Evolutionary conservation across 345 rosid species (phyloP).

Genomic region (Moringa oleifera): DNA sequence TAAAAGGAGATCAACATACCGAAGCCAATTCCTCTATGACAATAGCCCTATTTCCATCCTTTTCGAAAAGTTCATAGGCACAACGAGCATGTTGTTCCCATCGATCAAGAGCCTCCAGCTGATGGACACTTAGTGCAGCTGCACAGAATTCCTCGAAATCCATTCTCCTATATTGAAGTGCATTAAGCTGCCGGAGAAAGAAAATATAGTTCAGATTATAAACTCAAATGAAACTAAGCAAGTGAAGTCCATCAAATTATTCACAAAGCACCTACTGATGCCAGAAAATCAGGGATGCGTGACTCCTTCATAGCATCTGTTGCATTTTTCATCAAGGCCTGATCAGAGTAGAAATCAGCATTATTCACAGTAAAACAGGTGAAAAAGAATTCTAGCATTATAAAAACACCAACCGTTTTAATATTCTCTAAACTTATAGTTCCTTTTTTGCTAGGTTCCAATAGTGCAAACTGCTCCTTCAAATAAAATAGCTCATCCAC

Average conservation of each 20-base stretch:
- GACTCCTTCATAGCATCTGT: conserved; percentile 97
- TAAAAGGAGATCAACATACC: conserved; percentile 32
- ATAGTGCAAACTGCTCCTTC: conserved; percentile 75
- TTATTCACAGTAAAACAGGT: conserved; percentile 9
- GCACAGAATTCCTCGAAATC: conserved; percentile 96
- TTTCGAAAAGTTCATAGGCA: conserved; percentile 92
- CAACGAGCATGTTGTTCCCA: conserved; percentile 91
- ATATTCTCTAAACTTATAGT: conserved; percentile 69
- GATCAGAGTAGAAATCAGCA: conserved; percentile 14
- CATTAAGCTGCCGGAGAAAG: conserved; percentile 51
- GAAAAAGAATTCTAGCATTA: conserved; percentile 9
- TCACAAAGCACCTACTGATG: conserved; percentile 49
- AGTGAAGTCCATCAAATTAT: background rate
- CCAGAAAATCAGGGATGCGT: conserved; percentile 74
- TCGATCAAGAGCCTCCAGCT: conserved; percentile 86
- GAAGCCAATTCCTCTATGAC: conserved; percentile 91
- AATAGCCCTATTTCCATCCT: conserved; percentile 89
- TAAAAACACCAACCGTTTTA: conserved; percentile 41
- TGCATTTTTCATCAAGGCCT: conserved; percentile 84
- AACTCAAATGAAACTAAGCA: background rate
- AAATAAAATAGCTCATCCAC: conserved; percentile 75
- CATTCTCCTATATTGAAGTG: conserved; percentile 81
- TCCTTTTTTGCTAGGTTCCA: conserved; percentile 84
- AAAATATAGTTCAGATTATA: conserved; percentile 9
- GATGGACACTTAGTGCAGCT: conserved; percentile 84